Conservation (phyloP, 1,284 basidiomycete genomes). For the Takashimella tepidaria region DNA sequence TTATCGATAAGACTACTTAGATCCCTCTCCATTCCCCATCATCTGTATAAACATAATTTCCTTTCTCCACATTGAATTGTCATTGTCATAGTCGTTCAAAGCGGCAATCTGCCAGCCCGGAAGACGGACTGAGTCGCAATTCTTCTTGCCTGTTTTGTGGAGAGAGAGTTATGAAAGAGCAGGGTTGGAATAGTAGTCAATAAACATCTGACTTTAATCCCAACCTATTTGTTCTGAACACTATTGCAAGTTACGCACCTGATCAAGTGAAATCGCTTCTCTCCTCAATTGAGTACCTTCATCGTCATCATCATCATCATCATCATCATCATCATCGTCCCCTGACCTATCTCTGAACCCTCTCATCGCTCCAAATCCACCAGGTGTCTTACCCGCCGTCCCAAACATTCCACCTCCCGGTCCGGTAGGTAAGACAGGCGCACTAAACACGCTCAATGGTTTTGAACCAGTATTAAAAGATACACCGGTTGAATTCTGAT, state of each 20-base stretch:
- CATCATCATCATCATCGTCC: slow-evolving; percentile 53
- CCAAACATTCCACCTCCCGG: slow-evolving; percentile 49
- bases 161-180: too few relatives aligned
- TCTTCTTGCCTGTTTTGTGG: slow-evolving; percentile 49
- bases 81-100: too few relatives aligned
- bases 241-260: slow-evolving; percentile 65
- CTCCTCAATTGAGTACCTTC: slow-evolving; percentile 60
- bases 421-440: slow-evolving; percentile 40
- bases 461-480: neutral
- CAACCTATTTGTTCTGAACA: too few relatives aligned
- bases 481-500: slow-evolving; percentile 4
- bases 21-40: too few relatives aligned
- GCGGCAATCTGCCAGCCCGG: slow-evolving; percentile 40
- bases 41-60: too few relatives aligned
- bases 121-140: slow-evolving; percentile 52
- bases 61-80: too few relatives aligned
- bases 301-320: slow-evolving; percentile 52
- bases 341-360: slow-evolving; percentile 22
- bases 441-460: slow-evolving; percentile 47
- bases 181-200: too few relatives aligned
- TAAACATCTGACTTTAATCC: too few relatives aligned
- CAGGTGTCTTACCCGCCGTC: slow-evolving; percentile 30
- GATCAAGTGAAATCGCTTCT: slow-evolving; percentile 78
- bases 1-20: too few relatives aligned
- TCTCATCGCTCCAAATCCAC: slow-evolving; percentile 31